Conservation (phyloP, 805 yeast genomes). For the Pichia occidentalis region DNA sequence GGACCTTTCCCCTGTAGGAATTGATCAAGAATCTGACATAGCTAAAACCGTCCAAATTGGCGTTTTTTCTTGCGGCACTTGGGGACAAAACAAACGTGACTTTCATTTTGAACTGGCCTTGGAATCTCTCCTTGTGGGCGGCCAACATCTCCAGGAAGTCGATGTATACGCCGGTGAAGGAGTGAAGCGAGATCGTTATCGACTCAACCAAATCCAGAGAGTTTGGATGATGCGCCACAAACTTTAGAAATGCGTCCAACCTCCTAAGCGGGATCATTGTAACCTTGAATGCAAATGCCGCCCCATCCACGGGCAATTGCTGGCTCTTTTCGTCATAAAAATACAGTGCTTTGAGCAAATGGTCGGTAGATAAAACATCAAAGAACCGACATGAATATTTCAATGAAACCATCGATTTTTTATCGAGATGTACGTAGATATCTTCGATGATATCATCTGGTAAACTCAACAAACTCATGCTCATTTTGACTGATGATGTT, state of each 20-base stretch:
- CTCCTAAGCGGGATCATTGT: constrained; percentile 4
- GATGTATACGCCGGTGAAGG: too few species aligned
- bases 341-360: constrained; percentile 1
- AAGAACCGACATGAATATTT: constrained; percentile 3
- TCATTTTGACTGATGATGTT: not conserved
- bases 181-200: too few species aligned
- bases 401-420: not conserved
- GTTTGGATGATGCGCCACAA: too few species aligned
- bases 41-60: too few species aligned
- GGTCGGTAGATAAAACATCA: not conserved
- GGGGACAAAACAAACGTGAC: too few species aligned
- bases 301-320: not conserved
- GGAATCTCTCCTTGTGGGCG: too few species aligned
- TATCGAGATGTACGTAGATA: not conserved
- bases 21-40: too few species aligned
- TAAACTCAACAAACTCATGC: constrained; percentile 3
- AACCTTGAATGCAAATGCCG: not conserved
- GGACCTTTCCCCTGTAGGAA: not conserved
- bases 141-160: too few species aligned
- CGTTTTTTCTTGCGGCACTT: too few species aligned
- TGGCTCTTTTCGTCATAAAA: constrained; percentile 2
- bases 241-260: too few species aligned
- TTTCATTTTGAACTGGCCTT: too few species aligned
- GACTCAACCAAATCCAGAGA: too few species aligned
- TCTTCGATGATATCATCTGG: constrained; percentile 7